A percentile compares a stretch with the other conserved stretches of the same genome.
Conservation (phyloP, 2,329 filamentous ascomycete species). For the Alternaria metachromatica region DNA sequence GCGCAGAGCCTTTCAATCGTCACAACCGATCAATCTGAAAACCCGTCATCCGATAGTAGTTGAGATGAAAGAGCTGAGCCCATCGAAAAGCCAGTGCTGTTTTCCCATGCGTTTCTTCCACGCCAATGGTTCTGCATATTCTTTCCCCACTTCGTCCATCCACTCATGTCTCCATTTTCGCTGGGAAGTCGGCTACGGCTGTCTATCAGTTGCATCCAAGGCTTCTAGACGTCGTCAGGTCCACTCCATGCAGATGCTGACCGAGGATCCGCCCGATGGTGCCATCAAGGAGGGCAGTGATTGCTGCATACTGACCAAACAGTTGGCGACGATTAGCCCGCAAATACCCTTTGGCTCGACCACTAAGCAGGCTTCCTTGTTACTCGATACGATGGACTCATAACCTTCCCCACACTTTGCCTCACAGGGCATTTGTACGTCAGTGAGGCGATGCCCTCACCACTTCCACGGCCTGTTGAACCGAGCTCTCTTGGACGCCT, state of each 20-base stretch:
- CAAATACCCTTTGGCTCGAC: conserved; percentile 9
- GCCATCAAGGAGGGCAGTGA: conserved; percentile 20
- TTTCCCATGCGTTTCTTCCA: conserved; percentile 18
- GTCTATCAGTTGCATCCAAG: neutral
- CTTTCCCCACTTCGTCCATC: conserved; percentile 9
- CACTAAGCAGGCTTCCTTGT: conserved; percentile 13
- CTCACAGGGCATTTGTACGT: conserved; percentile 1
- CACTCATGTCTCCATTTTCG: conserved; percentile 4
- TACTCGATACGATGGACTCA: conserved; percentile 30
- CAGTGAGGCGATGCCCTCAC: conserved; percentile 11
- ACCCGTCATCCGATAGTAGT: neutral
- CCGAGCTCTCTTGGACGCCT: neutral
- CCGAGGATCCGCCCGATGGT: conserved; percentile 14
- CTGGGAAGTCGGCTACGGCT: neutral
- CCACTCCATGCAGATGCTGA: conserved; percentile 9
- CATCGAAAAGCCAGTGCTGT: neutral
- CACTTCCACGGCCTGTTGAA: neutral
- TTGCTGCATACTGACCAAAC: conserved; percentile 30
- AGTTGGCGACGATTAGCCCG: conserved; percentile 27
- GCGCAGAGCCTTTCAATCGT: conserved; percentile 13
- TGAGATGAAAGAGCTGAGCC: neutral
- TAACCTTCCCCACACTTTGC: conserved; percentile 13
- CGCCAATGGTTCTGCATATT: conserved; percentile 8
- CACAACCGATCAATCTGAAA: neutral
- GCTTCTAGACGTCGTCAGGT: conserved; percentile 3